Conservation (phyloP, 148 eudicot species). For the Limonium bicolor region DNA sequence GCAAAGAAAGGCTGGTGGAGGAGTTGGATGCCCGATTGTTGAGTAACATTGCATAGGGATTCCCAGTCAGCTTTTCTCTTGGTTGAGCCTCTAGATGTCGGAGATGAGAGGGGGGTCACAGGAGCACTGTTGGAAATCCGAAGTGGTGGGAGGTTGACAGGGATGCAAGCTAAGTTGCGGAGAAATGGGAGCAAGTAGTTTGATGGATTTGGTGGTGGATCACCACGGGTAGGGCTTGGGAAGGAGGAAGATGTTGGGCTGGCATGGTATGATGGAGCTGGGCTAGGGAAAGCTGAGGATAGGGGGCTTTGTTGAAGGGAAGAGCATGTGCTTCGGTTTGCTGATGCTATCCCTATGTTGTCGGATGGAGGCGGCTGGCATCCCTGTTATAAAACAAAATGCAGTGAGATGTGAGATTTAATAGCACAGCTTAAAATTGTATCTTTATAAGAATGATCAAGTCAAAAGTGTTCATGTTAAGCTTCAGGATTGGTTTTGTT, state of each 20-base stretch:
- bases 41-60: slow-evolving; percentile 24
- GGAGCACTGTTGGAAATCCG: slow-evolving; percentile 95
- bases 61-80: slow-evolving; percentile 62
- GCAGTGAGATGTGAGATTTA: background rate
- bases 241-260: slow-evolving; percentile 83
- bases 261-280: slow-evolving; percentile 86
- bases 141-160: slow-evolving; percentile 56
- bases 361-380: slow-evolving; percentile 64
- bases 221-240: slow-evolving; percentile 73
- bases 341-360: slow-evolving; percentile 33
- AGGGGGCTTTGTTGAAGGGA: slow-evolving; percentile 75
- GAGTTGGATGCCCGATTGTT: slow-evolving; percentile 24
- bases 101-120: slow-evolving; percentile 85
- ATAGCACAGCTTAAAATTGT: background rate
- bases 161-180: slow-evolving; percentile 46
- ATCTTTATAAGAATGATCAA: background rate
- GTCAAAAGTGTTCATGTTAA: too few relatives aligned
- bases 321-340: slow-evolving; percentile 53
- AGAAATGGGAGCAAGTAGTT: slow-evolving; percentile 73
- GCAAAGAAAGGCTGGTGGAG: slow-evolving; percentile 39
- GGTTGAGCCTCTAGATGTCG: slow-evolving; percentile 58
- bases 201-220: slow-evolving; percentile 25
- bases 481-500: too few relatives aligned
- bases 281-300: slow-evolving; percentile 78
- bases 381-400: slow-evolving; percentile 33